These are phyloP conservation scores for Fusarium austroafricanum DNA, from an alignment of 2,329 filamentous ascomycete genomes.

Conservation along the genomic window DNA sequence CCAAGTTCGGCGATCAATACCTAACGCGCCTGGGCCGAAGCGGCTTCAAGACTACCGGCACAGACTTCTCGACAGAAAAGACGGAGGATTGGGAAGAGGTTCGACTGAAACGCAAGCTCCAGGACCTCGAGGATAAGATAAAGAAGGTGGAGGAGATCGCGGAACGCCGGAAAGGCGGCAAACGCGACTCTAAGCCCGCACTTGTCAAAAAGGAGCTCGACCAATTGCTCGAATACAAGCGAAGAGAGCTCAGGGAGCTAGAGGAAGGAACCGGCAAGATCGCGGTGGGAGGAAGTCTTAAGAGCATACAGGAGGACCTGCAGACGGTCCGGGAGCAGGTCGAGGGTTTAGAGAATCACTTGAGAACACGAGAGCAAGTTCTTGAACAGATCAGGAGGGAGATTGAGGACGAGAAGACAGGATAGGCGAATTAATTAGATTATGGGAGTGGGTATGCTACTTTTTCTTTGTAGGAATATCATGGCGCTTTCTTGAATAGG, in stretches of 20 bases:
- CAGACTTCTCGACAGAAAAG: slow-evolving; percentile 87
- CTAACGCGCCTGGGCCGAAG: slow-evolving; percentile 88
- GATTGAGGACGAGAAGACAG: slow-evolving; percentile 85
- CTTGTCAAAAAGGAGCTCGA: slow-evolving; percentile 95
- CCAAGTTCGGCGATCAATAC: slow-evolving; percentile 98
- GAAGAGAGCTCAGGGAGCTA: slow-evolving; percentile 78
- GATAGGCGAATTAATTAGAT: slow-evolving; percentile 51
- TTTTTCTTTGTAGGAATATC: slow-evolving; percentile 45
- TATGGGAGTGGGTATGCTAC: slow-evolving; percentile 23
- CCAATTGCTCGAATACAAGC: slow-evolving; percentile 94
- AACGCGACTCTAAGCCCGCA: slow-evolving; percentile 83
- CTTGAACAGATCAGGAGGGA: slow-evolving; percentile 82
- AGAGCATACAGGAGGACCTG: slow-evolving; percentile 86
- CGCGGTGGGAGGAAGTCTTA: slow-evolving; percentile 77
- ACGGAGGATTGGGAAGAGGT: slow-evolving; percentile 99
- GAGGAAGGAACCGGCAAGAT: slow-evolving; percentile 77
- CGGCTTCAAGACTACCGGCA: slow-evolving; percentile 83
- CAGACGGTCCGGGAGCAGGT: slow-evolving; percentile 93
- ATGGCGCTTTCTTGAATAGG: slow-evolving; percentile 45
- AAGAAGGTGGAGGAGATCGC: slow-evolving; percentile 81
- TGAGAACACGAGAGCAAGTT: slow-evolving; percentile 79
- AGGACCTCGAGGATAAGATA: slow-evolving; percentile 89
- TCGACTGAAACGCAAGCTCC: slow-evolving; percentile 89
- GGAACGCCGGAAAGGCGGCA: slow-evolving; percentile 70
- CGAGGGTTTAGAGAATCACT: slow-evolving; percentile 86